These are phyloP conservation scores for Podaxis mareebaensis DNA, from an alignment of 768 basidiomycete genomes.

Conservation along the genomic window DNA sequence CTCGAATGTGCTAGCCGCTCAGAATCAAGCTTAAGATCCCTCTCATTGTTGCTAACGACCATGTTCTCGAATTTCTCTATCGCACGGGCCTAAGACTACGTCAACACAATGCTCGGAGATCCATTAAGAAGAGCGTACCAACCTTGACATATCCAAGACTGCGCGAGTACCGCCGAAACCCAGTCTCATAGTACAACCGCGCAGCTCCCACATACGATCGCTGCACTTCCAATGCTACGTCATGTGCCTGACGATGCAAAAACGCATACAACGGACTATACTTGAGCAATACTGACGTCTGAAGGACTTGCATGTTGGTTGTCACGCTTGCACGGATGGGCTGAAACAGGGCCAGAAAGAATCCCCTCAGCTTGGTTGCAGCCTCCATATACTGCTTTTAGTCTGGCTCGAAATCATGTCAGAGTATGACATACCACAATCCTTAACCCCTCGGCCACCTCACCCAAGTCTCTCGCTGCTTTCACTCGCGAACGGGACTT, in stretches of 20 bases:
- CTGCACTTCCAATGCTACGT: constrained; percentile 85
- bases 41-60: constrained; percentile 43
- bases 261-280: constrained; percentile 83
- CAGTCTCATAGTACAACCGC: constrained; percentile 94
- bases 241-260: constrained; percentile 77
- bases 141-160: constrained; percentile 82
- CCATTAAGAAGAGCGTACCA: constrained; percentile 14
- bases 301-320: constrained; percentile 91
- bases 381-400: constrained; percentile 49
- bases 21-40: constrained; percentile 43
- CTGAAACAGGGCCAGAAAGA: constrained; percentile 82
- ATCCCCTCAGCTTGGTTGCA: constrained; percentile 82
- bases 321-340: constrained; percentile 83
- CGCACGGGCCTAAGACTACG: constrained; percentile 53
- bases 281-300: constrained; percentile 83
- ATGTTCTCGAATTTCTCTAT: constrained; percentile 72
- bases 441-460: constrained; percentile 83
- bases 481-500: constrained; percentile 80
- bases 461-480: constrained; percentile 79
- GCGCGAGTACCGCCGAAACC: constrained; percentile 86
- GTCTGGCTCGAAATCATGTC: background rate
- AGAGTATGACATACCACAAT: constrained; percentile 64
- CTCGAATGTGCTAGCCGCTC: constrained; percentile 66
- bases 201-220: constrained; percentile 82
- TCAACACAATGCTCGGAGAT: background rate